These are phyloP conservation scores for Leishmania major DNA, from an alignment of 208 protist genomes.

Conservation along the genomic window DNA sequence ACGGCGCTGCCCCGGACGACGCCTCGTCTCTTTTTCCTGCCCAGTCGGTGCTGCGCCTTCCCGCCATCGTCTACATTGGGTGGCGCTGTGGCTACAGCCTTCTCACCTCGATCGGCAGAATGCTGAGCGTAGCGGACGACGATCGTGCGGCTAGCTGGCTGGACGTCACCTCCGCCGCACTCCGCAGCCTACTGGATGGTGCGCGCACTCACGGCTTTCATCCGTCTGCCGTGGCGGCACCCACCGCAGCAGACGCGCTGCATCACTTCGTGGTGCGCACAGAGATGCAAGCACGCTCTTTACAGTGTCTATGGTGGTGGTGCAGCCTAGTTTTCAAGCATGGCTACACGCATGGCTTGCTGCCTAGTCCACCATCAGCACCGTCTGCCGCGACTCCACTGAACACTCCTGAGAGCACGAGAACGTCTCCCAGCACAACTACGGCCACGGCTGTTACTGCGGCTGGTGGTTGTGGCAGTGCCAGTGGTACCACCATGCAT, in stretches of 20 bases:
- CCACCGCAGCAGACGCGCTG: neutral
- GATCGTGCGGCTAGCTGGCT: constrained; percentile 21
- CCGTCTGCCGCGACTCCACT: neutral
- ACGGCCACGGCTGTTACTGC: neutral
- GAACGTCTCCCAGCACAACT: neutral
- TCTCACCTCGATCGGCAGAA: constrained; percentile 1
- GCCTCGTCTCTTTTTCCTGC: constrained; percentile 5
- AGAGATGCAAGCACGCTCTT: neutral
- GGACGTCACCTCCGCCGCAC: constrained; percentile 20
- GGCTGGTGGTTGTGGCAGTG: neutral
- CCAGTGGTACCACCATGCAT: neutral
- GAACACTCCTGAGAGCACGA: neutral
- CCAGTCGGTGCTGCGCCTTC: constrained; percentile 2
- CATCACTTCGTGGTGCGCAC: neutral
- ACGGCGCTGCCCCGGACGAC: neutral
- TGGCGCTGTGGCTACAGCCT: constrained; percentile 23
- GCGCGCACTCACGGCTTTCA: neutral
- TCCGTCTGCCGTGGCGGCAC: neutral
- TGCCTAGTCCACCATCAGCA: neutral
- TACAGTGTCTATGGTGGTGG: constrained; percentile 35
- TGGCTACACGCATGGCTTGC: constrained; percentile 3
- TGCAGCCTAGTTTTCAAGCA: constrained; percentile 14
- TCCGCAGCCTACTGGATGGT: constrained; percentile 6
- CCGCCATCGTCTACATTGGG: constrained; percentile 16
- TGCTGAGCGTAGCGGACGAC: constrained; percentile 1